Percentiles rank a stretch among this genome's conserved stretches.
Evolutionary conservation across 257 asterid species (phyloP).

Genomic region (Solanum peruvianum): DNA sequence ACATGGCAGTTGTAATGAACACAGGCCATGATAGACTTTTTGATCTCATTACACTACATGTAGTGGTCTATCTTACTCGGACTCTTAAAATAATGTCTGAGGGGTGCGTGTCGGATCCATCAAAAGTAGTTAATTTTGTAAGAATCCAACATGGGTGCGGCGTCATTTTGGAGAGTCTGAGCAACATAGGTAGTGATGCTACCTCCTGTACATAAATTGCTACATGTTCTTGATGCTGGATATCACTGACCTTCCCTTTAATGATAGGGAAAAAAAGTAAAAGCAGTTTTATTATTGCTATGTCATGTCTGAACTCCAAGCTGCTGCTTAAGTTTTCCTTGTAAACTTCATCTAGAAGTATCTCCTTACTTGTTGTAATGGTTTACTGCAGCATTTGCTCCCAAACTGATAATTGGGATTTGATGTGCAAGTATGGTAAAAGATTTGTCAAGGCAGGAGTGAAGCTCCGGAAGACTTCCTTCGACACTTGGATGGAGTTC

Average conservation of each 20-base stretch:
- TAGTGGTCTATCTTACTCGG: neutral
- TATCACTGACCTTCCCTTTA: neutral
- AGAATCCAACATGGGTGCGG: neutral
- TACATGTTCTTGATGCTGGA: neutral
- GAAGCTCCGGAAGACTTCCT: conserved; percentile 53
- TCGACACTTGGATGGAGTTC: conserved; percentile 83
- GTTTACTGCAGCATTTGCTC: conserved; percentile 61
- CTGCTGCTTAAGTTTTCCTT: neutral
- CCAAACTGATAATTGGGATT: conserved; percentile 52
- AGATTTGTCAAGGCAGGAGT: conserved; percentile 61
- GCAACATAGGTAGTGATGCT: neutral
- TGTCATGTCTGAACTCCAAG: neutral
- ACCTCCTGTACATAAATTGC: neutral
- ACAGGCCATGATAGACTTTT: neutral
- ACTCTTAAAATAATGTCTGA: neutral
- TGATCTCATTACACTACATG: neutral
- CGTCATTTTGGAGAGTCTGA: neutral
- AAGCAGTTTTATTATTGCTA: neutral
- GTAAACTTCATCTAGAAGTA: neutral
- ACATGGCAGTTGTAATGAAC: neutral
- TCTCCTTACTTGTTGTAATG: conserved; percentile 1
- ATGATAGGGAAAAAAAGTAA: neutral
- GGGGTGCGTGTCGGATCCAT: neutral
- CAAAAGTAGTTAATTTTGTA: neutral
- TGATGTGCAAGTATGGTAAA: conserved; percentile 58